Percentiles rank a stretch among this genome's conserved stretches.
Conservation (phyloP, 495 filamentous ascomycete genomes). For the Daldinia loculata region DNA sequence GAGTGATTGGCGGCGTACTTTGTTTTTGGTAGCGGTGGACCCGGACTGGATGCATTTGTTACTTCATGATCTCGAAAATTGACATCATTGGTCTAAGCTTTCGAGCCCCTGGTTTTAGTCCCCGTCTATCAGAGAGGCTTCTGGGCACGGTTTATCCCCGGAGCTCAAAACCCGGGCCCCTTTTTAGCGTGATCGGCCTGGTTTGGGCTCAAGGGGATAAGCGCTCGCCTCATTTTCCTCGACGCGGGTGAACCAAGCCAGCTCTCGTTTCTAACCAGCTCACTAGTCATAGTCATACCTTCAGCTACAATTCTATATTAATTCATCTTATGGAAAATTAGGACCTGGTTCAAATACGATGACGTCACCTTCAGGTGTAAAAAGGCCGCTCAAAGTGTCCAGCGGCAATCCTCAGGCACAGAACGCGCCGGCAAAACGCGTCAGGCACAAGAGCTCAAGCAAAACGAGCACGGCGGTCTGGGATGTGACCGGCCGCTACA, state of each 20-base stretch:
- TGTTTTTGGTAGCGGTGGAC: neutral
- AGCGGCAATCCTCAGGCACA: conserved; percentile 1
- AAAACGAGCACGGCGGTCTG: conserved; percentile 6
- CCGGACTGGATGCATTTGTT: neutral
- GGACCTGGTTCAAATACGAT: neutral
- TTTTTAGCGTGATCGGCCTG: conserved; percentile 17
- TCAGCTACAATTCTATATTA: neutral
- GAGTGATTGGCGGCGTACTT: neutral
- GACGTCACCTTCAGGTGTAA: neutral
- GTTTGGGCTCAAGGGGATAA: conserved; percentile 25
- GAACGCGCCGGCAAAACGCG: conserved; percentile 14
- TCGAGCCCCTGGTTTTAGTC: conserved; percentile 3
- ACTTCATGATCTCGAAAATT: neutral
- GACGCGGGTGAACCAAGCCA: neutral
- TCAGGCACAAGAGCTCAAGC: conserved; percentile 12
- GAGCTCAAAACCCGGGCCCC: neutral
- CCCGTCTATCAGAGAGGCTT: neutral
- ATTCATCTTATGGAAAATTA: neutral
- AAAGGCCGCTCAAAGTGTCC: neutral
- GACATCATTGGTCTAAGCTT: conserved; percentile 1
- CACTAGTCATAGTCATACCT: neutral
- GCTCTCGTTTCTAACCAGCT: neutral
- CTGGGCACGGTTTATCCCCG: conserved; percentile 12
- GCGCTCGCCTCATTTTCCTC: conserved; percentile 11
- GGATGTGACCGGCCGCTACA: conserved; percentile 18